Conservation (phyloP, 2,329 filamentous ascomycete genomes). For the Clonostachys chloroleuca region DNA sequence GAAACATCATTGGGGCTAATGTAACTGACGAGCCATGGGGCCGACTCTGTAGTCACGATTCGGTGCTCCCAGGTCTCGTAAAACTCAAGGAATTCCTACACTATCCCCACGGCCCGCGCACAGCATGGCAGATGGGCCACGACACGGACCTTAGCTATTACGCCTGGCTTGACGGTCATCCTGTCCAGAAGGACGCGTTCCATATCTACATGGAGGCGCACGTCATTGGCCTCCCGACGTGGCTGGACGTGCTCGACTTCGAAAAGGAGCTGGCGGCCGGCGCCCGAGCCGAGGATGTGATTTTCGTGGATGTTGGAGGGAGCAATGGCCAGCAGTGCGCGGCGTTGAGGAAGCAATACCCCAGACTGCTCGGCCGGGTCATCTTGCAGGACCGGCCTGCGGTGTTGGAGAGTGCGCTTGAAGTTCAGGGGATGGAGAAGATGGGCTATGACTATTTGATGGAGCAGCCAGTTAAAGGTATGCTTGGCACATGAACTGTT, state of each 20-base stretch:
- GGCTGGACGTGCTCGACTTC: conserved; percentile 13
- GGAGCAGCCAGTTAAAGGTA: conserved; percentile 16
- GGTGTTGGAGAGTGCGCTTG: conserved; percentile 10
- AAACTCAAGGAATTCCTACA: conserved; percentile 1
- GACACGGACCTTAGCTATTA: conserved; percentile 8
- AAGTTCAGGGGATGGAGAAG: conserved; percentile 11
- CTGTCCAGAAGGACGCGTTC: conserved; percentile 10
- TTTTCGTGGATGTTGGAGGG: conserved; percentile 12
- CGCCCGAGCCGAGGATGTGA: neutral
- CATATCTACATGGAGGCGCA: conserved; percentile 17
- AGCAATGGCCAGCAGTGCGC: conserved; percentile 11
- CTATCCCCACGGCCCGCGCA: conserved; percentile 3
- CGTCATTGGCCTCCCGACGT: conserved; percentile 11
- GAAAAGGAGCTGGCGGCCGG: conserved; percentile 5
- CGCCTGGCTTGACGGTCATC: conserved; percentile 9
- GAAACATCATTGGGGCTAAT: conserved; percentile 6
- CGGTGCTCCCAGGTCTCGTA: neutral
- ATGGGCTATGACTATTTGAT: conserved; percentile 13
- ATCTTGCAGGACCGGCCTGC: conserved; percentile 13
- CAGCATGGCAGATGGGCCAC: conserved; percentile 9
- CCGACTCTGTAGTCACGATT: neutral
- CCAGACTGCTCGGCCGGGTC: conserved; percentile 5
- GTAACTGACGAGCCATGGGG: conserved; percentile 4
- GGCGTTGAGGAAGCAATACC: conserved; percentile 4
- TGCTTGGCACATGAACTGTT: neutral